A percentile compares a stretch with the other conserved stretches of the same genome.
Conservation (phyloP, 345 rosid genomes). For the Euphorbia pulcherrima region DNA sequence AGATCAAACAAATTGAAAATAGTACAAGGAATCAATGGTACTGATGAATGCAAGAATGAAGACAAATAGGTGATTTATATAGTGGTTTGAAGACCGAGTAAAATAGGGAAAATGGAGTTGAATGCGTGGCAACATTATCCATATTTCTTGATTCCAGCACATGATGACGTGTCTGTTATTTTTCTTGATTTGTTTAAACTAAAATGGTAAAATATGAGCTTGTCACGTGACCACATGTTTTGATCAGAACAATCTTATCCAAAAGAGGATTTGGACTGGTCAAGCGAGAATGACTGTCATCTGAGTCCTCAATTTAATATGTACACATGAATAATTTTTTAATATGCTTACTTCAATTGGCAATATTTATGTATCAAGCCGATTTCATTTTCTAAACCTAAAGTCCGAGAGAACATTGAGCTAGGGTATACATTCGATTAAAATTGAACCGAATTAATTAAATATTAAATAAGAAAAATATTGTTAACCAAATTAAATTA, state of each 20-base stretch:
- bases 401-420: too few relatives aligned
- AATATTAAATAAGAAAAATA: too few relatives aligned
- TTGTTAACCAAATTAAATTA: too few relatives aligned
- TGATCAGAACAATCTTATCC: slow-evolving; percentile 27
- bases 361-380: too few relatives aligned
- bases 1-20: too few relatives aligned
- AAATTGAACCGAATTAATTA: too few relatives aligned
- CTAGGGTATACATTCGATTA: too few relatives aligned
- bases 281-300: slow-evolving; percentile 21
- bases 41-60: too few relatives aligned
- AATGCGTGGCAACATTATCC: slow-evolving; percentile 42
- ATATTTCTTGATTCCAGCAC: slow-evolving; percentile 15
- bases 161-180: not conserved
- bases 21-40: too few relatives aligned
- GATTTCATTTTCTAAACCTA: too few relatives aligned
- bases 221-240: too few relatives aligned
- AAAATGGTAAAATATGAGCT: not conserved
- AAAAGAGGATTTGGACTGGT: not conserved
- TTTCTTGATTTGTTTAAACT: too few relatives aligned
- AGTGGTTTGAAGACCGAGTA: not conserved
- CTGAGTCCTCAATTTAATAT: slow-evolving; percentile 35
- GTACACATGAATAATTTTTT: not conserved
- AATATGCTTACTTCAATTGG: not conserved
- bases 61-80: slow-evolving; percentile 1
- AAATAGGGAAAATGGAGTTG: slow-evolving; percentile 10